Base-by-base conservation (phyloP, 2,329 filamentous ascomycete species). In the Neopestalotiopsis sp. region DNA sequence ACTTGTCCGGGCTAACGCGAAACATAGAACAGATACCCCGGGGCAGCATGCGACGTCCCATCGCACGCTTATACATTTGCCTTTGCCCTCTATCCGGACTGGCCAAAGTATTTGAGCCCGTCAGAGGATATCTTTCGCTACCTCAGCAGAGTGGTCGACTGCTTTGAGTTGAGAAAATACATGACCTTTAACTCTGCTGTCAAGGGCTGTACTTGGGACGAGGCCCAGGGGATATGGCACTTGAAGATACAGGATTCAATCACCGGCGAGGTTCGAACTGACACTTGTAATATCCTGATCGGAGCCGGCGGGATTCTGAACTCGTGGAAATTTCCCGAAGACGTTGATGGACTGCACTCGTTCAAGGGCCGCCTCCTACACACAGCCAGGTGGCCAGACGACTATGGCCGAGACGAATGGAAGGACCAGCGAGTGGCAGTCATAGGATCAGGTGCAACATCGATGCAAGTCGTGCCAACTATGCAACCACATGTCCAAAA, bases 301-400 rank as follows among this genome's bases (percentile, higher is more conserved):
- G 24, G 53, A 30, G 63, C 63, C 10, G 53, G 20, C n/a, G 63
- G 63, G 17, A 24, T 56, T 12, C 34, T 65, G 63, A 68, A 62
- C 56, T 66, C 66, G 12, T 66, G 62, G 63, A 66, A 66, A 4
- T 66, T 63, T 13, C 73, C 74, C 49, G 45, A 67, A 4, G 45
- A 49, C 5, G 68, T 71, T 20, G 69, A 68, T 10, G 67, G 73
- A 34, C 71, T 73, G 13, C 67, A 67, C 13, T 71, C 68, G 20
- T 75, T 40, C 20, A 34, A 67, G 34, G 65, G 56, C 6, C 53
- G 9, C 12, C 34, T 42, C n/a, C 5, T 62, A 20, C 63, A 65
- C 38, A 65, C n/a, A 10, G 63, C 63, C 63, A 38, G 24, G 1
- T 65, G 45, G 42, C 40, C 45, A 17, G 45, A 17, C 45, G 45